Evolutionary conservation across 179 eudicot species (phyloP), one percentile per base, ranked within the genome.

Genomic region (Beta corolliflora): DNA sequence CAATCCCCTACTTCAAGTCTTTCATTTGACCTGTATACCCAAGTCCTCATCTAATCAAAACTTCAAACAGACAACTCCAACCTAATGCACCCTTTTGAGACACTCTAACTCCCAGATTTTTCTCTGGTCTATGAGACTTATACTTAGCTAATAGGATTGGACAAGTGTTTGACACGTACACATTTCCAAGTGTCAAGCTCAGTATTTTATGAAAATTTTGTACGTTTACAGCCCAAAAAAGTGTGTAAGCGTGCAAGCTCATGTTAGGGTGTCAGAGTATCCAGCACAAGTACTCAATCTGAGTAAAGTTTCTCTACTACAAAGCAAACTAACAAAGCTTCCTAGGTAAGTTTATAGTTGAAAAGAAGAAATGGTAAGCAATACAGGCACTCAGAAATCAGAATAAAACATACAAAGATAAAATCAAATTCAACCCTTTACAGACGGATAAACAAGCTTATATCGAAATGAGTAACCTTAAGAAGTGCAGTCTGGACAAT

Each of bases 401-500:
- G 65, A 19, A 65, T 0, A 69, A 11, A 45, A 46, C 55, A 18
- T 60, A 12, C 7, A 44, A 63, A 71, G 29, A 46, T 36, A 56
- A 23, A 44, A 5, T 16, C 13, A 13, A 59, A 71, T 48, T 36
- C 41, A 36, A 36, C 41, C 41, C 41, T 36, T 36, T 36, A 36
- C 23, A 71, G n/a, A 7, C 50, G 5, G 5, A 25, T 2, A 29
- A 73, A 60, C 23, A n/a, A 65, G 29, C 29, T 25, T 25, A 25
- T 25, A 25, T 25, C 1, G 70, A 21, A 12, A 78, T n/a, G 31
- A 80, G 25, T 69, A 72, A 83, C 98, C 97, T 94, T 94, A 63
- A 94, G 97, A 44, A 87, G 84, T 71, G 99, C 89, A 81, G 97
- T 96, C 83, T 91, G 97, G 56, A 95, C 86, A 50, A 95, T 88